These are phyloP conservation scores for Prototheca cutis DNA, from an alignment of 163 green algal species.

Conservation along the genomic window DNA sequence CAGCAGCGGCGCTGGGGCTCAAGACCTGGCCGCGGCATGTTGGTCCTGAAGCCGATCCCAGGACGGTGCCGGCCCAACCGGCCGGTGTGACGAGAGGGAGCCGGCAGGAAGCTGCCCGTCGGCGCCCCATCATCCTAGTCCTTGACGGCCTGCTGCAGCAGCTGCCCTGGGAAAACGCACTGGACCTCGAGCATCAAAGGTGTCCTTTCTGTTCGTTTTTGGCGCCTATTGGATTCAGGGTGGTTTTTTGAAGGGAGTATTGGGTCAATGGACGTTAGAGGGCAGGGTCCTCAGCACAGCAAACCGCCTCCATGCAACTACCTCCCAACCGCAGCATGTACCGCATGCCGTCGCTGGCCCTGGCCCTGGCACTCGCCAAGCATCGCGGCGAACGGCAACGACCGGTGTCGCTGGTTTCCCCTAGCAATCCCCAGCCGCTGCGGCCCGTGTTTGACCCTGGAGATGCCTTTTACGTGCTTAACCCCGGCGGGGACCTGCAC, in stretches of 20 bases:
- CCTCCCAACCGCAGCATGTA: conserved; percentile 55
- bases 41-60: not conserved
- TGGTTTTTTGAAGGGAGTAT: not conserved
- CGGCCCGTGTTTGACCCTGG: conserved; percentile 23
- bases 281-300: too few species aligned
- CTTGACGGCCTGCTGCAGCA: conserved; percentile 51
- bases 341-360: conserved; percentile 41
- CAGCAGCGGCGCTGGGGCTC: not conserved
- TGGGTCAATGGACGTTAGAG: not conserved
- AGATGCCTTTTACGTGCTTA: conserved; percentile 68
- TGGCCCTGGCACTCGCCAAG: not conserved
- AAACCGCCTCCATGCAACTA: too few species aligned
- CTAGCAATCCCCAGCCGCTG: too few species aligned
- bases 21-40: not conserved
- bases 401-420: too few species aligned
- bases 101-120: too few species aligned
- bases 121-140: conserved; percentile 45
- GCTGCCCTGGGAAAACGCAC: conserved; percentile 68
- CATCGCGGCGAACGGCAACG: too few species aligned
- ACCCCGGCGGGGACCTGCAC: conserved; percentile 73
- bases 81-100: not conserved
- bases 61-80: not conserved
- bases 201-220: conserved; percentile 3
- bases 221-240: not conserved
- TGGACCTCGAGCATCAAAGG: conserved; percentile 25